Conservation (phyloP, 768 basidiomycete species). For the Dentipellis sp. region DNA sequence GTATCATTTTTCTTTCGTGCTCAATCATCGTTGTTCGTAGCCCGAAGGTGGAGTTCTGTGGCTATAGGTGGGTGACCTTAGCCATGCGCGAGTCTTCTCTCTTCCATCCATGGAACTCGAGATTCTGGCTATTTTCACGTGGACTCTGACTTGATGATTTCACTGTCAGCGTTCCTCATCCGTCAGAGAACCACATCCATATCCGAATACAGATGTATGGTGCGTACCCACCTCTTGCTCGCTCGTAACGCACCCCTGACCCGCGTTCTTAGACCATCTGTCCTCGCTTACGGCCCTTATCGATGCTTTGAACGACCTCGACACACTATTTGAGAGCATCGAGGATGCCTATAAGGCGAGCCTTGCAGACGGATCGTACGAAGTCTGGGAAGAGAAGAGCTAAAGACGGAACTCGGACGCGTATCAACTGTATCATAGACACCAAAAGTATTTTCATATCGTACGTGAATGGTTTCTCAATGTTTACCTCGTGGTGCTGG, state of each 20-base stretch:
- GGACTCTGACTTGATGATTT: not conserved
- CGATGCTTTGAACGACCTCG: conserved; percentile 67
- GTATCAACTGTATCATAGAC: too few relatives aligned
- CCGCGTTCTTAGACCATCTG: conserved; percentile 51
- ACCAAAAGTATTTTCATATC: too few relatives aligned
- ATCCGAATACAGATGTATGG: conserved; percentile 99
- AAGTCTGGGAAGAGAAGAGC: conserved; percentile 64
- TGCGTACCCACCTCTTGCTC: conserved; percentile 30
- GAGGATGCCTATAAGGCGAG: conserved; percentile 60
- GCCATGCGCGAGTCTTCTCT: not conserved
- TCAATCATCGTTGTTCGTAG: conserved; percentile 29
- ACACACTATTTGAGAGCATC: conserved; percentile 63
- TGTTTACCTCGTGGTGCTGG: too few relatives aligned
- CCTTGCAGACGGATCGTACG: conserved; percentile 42
- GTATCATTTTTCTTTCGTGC: not conserved
- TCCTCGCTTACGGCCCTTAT: conserved; percentile 79
- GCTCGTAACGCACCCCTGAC: not conserved
- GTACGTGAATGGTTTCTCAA: too few relatives aligned
- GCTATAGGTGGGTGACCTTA: conserved; percentile 65
- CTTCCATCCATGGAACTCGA: not conserved
- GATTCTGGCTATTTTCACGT: not conserved
- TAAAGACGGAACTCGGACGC: conserved; percentile 15
- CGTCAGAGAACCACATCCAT: conserved; percentile 94
- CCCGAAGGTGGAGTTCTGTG: conserved; percentile 96
- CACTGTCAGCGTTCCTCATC: conserved; percentile 71